A percentile compares a stretch with the other conserved stretches of the same genome.
Evolutionary conservation across 2,329 filamentous ascomycete species (phyloP).

Genomic region (Xylaria sp.): DNA sequence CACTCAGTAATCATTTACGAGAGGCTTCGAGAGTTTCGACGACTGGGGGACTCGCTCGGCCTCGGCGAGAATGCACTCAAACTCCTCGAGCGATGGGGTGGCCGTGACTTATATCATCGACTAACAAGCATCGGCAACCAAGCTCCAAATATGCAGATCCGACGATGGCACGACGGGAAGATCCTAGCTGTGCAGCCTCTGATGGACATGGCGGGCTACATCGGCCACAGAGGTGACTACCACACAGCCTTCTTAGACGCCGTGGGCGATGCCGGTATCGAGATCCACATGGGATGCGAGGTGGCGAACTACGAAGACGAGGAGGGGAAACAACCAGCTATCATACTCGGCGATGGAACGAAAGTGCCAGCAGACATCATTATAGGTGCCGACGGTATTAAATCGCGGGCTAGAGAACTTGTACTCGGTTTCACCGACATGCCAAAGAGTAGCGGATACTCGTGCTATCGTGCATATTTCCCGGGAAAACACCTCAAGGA

Average conservation of each 20-base stretch:
- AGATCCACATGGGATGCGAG: constrained; percentile 55
- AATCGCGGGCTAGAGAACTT: constrained; percentile 59
- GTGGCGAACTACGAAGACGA: constrained; percentile 54
- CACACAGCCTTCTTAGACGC: constrained; percentile 56
- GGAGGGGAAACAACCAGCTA: constrained; percentile 42
- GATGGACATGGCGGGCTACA: constrained; percentile 63
- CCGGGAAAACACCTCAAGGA: constrained; percentile 52
- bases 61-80: constrained; percentile 61
- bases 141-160: constrained; percentile 60
- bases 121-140: constrained; percentile 60
- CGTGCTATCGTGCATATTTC: constrained; percentile 63
- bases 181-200: constrained; percentile 59
- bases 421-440: constrained; percentile 64
- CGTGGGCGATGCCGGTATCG: constrained; percentile 54
- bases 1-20: constrained; percentile 58
- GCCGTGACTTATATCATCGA: constrained; percentile 50
- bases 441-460: constrained; percentile 64
- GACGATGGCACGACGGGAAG: constrained; percentile 60
- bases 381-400: constrained; percentile 64
- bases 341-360: constrained; percentile 52
- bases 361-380: constrained; percentile 59
- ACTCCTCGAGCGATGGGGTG: constrained; percentile 58
- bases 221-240: constrained; percentile 59
- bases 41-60: constrained; percentile 59
- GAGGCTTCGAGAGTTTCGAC: constrained; percentile 56